phyloP scores from a whole-genome alignment of 805 yeast species.

The Metschnikowia cerradonensis region DNA sequence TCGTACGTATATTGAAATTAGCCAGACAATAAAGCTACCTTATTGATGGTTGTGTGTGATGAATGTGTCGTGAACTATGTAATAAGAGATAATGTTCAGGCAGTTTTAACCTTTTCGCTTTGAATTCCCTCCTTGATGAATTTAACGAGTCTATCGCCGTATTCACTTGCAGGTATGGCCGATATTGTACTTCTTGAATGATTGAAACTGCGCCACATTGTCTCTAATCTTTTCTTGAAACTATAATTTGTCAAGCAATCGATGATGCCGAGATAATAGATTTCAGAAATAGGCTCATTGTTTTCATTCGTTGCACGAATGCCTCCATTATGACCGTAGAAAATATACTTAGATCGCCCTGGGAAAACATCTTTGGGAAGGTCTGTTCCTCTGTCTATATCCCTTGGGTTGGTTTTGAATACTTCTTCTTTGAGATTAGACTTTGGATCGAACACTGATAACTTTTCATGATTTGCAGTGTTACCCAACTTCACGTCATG shows the following conservation, averaged over 20 bases:
- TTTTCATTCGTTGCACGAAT: slow-evolving; percentile 64
- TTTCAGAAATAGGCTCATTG: slow-evolving; percentile 56
- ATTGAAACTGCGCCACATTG: slow-evolving; percentile 73
- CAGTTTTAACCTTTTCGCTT: slow-evolving; percentile 8
- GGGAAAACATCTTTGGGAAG: slow-evolving; percentile 43
- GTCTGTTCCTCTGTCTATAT: slow-evolving; percentile 38
- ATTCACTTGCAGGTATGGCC: slow-evolving; percentile 87
- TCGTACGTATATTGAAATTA: not conserved
- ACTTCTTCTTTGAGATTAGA: slow-evolving; percentile 35
- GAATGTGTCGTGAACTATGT: not conserved
- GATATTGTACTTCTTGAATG: slow-evolving; percentile 70
- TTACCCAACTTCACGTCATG: slow-evolving; percentile 69
- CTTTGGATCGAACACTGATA: slow-evolving; percentile 44
- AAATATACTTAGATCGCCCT: slow-evolving; percentile 50
- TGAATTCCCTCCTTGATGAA: slow-evolving; percentile 50
- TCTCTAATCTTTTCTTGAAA: slow-evolving; percentile 71
- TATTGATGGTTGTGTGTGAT: not conserved
- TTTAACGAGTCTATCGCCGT: slow-evolving; percentile 77
- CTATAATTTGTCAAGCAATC: slow-evolving; percentile 87
- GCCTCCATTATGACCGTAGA: slow-evolving; percentile 83
- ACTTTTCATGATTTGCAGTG: slow-evolving; percentile 32
- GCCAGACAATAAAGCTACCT: not conserved
- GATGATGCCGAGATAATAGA: slow-evolving; percentile 89
- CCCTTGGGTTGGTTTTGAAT: slow-evolving; percentile 45
- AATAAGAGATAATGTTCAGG: not conserved